Conservation (phyloP, 257 asterid genomes). For the Osmanthus fragrans region DNA sequence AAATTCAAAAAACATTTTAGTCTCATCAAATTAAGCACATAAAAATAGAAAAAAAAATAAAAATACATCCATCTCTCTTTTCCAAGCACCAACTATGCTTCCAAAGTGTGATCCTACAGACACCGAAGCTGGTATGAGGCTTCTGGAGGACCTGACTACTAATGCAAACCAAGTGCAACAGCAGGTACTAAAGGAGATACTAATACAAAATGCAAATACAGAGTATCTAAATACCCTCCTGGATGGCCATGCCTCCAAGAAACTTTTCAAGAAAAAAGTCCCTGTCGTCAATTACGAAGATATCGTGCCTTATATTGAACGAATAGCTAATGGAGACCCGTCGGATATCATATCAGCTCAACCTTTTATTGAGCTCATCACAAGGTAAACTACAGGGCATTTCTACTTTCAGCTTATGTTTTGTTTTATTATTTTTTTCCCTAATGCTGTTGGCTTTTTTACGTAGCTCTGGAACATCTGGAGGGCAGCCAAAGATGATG, state of each 20-base stretch:
- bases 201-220: slow-evolving; percentile 46
- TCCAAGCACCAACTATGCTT: neutral
- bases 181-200: slow-evolving; percentile 54
- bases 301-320: slow-evolving; percentile 58
- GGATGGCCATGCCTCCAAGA: slow-evolving; percentile 10
- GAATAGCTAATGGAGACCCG: slow-evolving; percentile 71
- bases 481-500: slow-evolving; percentile 90
- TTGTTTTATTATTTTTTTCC: neutral
- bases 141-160: slow-evolving; percentile 50
- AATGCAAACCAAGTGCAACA: slow-evolving; percentile 54
- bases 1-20: neutral
- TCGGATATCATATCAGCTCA: slow-evolving; percentile 67
- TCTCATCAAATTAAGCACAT: neutral
- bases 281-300: slow-evolving; percentile 73
- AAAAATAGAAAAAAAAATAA: no score
- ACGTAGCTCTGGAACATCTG: slow-evolving; percentile 78
- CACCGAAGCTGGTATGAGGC: neutral
- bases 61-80: neutral
- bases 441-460: slow-evolving; percentile 8
- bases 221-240: slow-evolving; percentile 41
- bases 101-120: neutral
- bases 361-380: slow-evolving; percentile 72
- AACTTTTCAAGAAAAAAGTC: slow-evolving; percentile 54
- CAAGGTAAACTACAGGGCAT: slow-evolving; percentile 42
- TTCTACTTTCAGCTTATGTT: neutral